Evolutionary conservation across 768 basidiomycete species (phyloP), one percentile per base, ranked within the genome.

Genomic region (Mycena vulgaris): DNA sequence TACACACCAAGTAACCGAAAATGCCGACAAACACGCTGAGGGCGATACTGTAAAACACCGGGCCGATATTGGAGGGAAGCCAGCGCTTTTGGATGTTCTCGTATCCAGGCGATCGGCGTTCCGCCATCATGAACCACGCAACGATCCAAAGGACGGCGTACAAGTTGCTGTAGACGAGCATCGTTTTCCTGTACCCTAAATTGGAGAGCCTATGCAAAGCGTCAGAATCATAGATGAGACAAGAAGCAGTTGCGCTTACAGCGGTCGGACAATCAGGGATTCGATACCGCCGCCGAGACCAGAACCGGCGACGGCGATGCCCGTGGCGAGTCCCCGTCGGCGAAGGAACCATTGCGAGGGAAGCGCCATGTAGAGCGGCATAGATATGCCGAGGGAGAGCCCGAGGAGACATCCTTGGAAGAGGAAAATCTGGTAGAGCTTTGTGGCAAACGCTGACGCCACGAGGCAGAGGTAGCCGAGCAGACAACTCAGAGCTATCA

Each of bases 311-410:
- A 81, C 80, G 11, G 82, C 81, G 48, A 82, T 70, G 40, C 79
- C 81, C 21, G 80, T 82, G 16, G 83, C 78, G 7, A 81, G 70
- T 11, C 80, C 81, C 6, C 78, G 78, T 30, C 68, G 75, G 63
- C 75, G 75, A 45, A 74, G 77, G 68, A 83, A 81, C 75, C 80
- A 82, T 37, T 81, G 83, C 0, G 80, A 72, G 25, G 80, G 79
- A 17, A 83, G 77, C 2, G 81, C 76, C 59, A 74, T 78, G 73
- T 78, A 81, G 28, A 73, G 74, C 25, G 66, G 79, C 80, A 79
- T 81, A 17, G 65, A 57, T 17, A 74, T 68, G 8, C 70, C 73
- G 21, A 69, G 49, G 28, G 71, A 74, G 37, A 75, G 31, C 19
- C 71, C 70, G 0, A 69, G 71, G 21, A 71, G 66, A 56, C 71